Percentiles rank a stretch among this genome's conserved stretches.
Evolutionary conservation across 768 basidiomycete genomes (phyloP).

Genomic region (Suillus subluteus): DNA sequence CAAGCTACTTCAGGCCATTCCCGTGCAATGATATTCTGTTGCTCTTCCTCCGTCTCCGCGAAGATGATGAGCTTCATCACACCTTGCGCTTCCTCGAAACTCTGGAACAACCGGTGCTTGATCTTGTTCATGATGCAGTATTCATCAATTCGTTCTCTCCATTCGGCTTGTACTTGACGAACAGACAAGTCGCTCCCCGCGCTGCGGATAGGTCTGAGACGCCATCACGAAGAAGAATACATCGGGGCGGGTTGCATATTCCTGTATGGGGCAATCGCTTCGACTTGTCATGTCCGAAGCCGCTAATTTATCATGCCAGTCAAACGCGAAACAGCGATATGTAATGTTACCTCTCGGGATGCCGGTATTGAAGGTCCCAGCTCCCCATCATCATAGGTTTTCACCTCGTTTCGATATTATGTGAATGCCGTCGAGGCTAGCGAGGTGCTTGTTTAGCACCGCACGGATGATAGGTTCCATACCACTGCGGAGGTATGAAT

Average conservation of each 20-base stretch:
- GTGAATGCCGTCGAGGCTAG: constrained; percentile 79
- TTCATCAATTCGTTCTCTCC: constrained; percentile 85
- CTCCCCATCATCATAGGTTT: constrained; percentile 61
- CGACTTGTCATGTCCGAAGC: constrained; percentile 95
- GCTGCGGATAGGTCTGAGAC: constrained; percentile 97
- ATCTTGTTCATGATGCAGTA: constrained; percentile 85
- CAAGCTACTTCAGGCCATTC: constrained; percentile 10
- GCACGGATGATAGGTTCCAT: constrained; percentile 95
- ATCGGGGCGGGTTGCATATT: constrained; percentile 69
- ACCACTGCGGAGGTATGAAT: constrained; percentile 52
- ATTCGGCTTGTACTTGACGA: constrained; percentile 80
- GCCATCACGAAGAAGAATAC: constrained; percentile 97
- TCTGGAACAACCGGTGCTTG: constrained; percentile 73
- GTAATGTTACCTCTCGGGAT: constrained; percentile 75
- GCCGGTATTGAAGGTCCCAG: constrained; percentile 87
- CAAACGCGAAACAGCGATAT: background rate
- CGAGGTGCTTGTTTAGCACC: constrained; percentile 74
- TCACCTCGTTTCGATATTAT: constrained; percentile 95
- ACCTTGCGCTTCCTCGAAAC: constrained; percentile 65
- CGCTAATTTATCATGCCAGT: constrained; percentile 43
- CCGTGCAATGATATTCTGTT: constrained; percentile 4
- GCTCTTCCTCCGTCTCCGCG: constrained; percentile 59
- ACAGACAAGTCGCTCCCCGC: constrained; percentile 89
- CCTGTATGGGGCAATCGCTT: constrained; percentile 94
- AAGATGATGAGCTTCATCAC: constrained; percentile 71